Evolutionary conservation across 1,139 yeast species (phyloP), one percentile per base, ranked within the genome.

Genomic region (Hanseniaspora sp.): DNA sequence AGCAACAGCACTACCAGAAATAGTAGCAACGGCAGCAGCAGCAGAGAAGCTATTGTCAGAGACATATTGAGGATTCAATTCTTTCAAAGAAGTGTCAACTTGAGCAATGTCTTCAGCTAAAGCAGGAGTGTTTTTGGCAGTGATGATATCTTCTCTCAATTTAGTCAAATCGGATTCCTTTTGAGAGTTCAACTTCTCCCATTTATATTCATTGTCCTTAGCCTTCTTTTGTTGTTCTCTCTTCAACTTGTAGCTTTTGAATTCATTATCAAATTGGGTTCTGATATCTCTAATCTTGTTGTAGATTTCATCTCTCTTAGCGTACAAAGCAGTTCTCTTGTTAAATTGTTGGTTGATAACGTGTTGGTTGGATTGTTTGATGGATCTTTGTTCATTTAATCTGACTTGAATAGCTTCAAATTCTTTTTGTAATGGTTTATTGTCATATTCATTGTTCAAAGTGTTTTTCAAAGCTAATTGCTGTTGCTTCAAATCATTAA

Each of bases 401-500:
- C 77, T 71, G 59, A 75, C 72, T 64, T 78, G 81, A 57, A 79
- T 74, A 60, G 79, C 80, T 57, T 74, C 77, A 61, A 74, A 77
- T 61, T 73, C 69, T 45, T 73, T 71, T 55, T 79, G 76, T 48
- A 78, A 69, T 58, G 78, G 81, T 67, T 78, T 84, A 64, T 83
- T 77, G 65, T 82, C 86, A 59, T 80, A 68, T 53, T 77, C 71
- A 11, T 39, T 49, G 62, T 78, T 74, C 65, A 86, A 72, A 63
- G 80, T 77, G 66, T 78, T 75, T 74, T 87, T 88, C 71, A 92
- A 76, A 38, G 80, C 86, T 55, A 80, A 77, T 61, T 87, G 82
- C 73, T 86, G 83, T 56, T 75, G 76, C 73, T 82, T 85, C 70
- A 87, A 95, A 52, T 75, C 75, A 66, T 88, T 96, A 67, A 92